Base-by-base conservation (phyloP, 2,329 filamentous ascomycete species). In the Alternaria arbusti region DNA sequence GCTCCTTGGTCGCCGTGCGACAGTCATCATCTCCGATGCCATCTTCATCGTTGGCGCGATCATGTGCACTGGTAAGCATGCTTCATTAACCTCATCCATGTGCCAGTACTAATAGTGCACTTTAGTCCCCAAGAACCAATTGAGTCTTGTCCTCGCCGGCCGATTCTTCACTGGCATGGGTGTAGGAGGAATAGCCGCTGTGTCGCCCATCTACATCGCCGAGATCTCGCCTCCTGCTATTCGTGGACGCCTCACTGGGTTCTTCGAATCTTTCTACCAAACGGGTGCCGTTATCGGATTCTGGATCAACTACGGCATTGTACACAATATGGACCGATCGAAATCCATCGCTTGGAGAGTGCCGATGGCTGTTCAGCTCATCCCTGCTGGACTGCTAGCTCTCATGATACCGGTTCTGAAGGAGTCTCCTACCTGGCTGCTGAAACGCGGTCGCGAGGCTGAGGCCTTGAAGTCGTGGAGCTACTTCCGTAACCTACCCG, bases 181-280 rank as follows among this genome's bases (percentile, higher is more conserved):
- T 46, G 74, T 80, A 46, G 78, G 78, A 40, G 79, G 78, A 36
- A 76, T 80, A 46, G 78, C 79, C 17, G 78, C 78, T n/a, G 78
- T 79, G 3, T 73, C 72, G 22, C 75, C 75, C 3, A 79, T 79
- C 28, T 80, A 78, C 63, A 79, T 80, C 50, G 73, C 77, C n/a
- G 78, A 80, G 56, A 79, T 76, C 17, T 73, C 87, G 0, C 89
- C 89, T 5, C 88, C 88, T 1, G 87, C 88, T 7, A 85, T 91
- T 49, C 85, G 89, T 67, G 89, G 89, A 17, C 84, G 88, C 6
- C 82, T 91, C 1, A 88, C 90, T 20, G 89, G 89, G 52, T 85
- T 90, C 58, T 91, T 89, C 77, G 89, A 91, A 73, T 81, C 90
- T 1, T 86, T 87, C 47, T 90, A 87, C 81, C 89, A 90, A 77